Evolutionary conservation across 495 filamentous ascomycete species (phyloP).

Genomic region (Antarctomyces pellizariae): DNA sequence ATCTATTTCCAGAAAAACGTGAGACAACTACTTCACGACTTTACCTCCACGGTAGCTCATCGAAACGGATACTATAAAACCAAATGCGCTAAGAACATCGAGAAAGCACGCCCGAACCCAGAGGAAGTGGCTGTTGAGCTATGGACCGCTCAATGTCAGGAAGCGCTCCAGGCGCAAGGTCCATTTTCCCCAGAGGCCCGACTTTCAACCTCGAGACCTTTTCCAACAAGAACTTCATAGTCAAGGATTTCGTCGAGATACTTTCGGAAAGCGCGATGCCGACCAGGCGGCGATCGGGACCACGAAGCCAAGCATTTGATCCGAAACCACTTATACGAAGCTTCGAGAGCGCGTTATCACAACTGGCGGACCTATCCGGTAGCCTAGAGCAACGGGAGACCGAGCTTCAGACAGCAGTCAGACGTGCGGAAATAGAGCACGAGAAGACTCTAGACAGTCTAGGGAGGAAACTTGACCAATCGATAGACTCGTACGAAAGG

Average conservation of each 20-base stretch:
- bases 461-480: conserved; percentile 69
- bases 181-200: conserved; percentile 55
- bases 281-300: conserved; percentile 46
- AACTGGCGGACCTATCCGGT: conserved; percentile 58
- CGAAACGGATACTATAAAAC: no score
- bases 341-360: conserved; percentile 67
- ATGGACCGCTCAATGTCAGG: no score
- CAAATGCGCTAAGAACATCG: no score
- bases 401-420: conserved; percentile 68
- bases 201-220: conserved; percentile 75
- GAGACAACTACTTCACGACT: no score
- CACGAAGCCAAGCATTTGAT: conserved; percentile 58
- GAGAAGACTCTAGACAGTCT: conserved; percentile 67
- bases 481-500: conserved; percentile 72
- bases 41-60: no score
- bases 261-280: conserved; percentile 71
- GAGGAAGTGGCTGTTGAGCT: no score
- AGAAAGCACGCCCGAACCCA: no score
- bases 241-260: conserved; percentile 86
- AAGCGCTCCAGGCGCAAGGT: conserved; percentile 23
- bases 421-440: conserved; percentile 80
- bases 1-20: no score
- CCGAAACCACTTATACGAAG: conserved; percentile 91
- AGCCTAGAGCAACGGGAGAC: conserved; percentile 71
- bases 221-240: conserved; percentile 82